phyloP scores from a whole-genome alignment of 2,329 filamentous ascomycete species.

The Thielaviopsis populi region DNA sequence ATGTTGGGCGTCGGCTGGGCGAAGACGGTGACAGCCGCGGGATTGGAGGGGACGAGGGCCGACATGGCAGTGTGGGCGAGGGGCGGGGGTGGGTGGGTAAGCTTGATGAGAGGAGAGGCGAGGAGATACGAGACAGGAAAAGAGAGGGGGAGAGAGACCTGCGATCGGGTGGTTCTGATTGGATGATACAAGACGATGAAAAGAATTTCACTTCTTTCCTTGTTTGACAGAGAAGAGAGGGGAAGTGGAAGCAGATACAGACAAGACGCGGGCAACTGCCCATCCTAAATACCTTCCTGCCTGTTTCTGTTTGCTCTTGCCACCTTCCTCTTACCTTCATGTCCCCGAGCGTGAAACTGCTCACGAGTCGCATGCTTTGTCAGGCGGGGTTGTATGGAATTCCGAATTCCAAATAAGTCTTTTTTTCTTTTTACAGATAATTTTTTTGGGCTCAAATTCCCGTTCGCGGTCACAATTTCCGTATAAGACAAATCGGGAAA shows the following conservation, averaged over 20 bases:
- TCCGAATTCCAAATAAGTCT: not conserved
- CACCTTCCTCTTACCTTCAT: not conserved
- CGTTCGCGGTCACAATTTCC: not conserved
- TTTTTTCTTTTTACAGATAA: not conserved
- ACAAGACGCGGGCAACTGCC: not conserved
- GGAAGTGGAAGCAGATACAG: not conserved
- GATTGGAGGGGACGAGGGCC: conserved; percentile 49
- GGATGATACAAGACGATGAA: not conserved
- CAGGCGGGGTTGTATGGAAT: not conserved
- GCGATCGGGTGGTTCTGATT: too few species aligned
- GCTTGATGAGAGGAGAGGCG: too few species aligned
- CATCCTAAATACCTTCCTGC: not conserved
- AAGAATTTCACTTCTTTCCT: not conserved
- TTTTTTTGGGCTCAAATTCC: not conserved
- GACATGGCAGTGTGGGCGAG: conserved; percentile 1
- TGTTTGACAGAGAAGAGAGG: not conserved
- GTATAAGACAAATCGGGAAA: not conserved
- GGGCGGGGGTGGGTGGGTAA: not conserved
- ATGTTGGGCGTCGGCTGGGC: conserved; percentile 68
- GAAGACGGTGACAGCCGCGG: conserved; percentile 77
- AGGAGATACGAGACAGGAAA: not conserved
- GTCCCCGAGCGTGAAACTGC: too few species aligned
- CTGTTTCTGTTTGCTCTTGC: not conserved
- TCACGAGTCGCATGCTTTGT: too few species aligned
- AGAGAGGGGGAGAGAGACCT: not conserved